A percentile compares a stretch with the other conserved stretches of the same genome.
phyloP scores from a whole-genome alignment of 805 yeast species.

The Metschnikowia colocasiae region DNA sequence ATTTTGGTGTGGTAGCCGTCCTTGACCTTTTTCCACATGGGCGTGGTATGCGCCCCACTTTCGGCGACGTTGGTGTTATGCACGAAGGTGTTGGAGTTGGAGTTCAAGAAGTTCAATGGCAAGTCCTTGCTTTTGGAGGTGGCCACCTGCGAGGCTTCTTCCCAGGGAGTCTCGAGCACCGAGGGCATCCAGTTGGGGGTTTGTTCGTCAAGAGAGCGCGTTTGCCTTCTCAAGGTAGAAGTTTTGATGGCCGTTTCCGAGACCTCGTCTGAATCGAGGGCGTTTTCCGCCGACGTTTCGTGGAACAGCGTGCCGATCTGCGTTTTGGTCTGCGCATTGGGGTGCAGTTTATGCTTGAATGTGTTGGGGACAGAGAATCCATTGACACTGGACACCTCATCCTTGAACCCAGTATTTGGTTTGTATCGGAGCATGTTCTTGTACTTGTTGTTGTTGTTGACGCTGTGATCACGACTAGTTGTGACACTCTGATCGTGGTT shows the following conservation, averaged over 20 bases:
- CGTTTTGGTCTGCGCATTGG: slow-evolving; percentile 40
- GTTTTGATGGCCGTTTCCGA: slow-evolving; percentile 20
- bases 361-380: slow-evolving; percentile 40
- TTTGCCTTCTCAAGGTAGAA: slow-evolving; percentile 21
- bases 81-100: slow-evolving; percentile 29
- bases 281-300: slow-evolving; percentile 6
- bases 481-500: too few species aligned
- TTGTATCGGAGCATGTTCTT: slow-evolving; percentile 32
- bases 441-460: slow-evolving; percentile 19
- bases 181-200: slow-evolving; percentile 46
- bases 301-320: slow-evolving; percentile 22
- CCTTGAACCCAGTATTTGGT: slow-evolving; percentile 31
- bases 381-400: slow-evolving; percentile 16
- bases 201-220: not conserved
- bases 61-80: slow-evolving; percentile 23
- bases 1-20: slow-evolving; percentile 25
- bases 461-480: too few species aligned
- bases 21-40: slow-evolving; percentile 34
- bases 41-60: slow-evolving; percentile 8
- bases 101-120: slow-evolving; percentile 19
- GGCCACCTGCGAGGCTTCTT: slow-evolving; percentile 5
- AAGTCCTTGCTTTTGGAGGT: not conserved
- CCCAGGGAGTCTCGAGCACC: slow-evolving; percentile 36
- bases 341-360: slow-evolving; percentile 43
- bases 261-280: not conserved